These are phyloP conservation scores for Boletus tylopilopsis DNA, from an alignment of 768 basidiomycete genomes.

Conservation along the genomic window DNA sequence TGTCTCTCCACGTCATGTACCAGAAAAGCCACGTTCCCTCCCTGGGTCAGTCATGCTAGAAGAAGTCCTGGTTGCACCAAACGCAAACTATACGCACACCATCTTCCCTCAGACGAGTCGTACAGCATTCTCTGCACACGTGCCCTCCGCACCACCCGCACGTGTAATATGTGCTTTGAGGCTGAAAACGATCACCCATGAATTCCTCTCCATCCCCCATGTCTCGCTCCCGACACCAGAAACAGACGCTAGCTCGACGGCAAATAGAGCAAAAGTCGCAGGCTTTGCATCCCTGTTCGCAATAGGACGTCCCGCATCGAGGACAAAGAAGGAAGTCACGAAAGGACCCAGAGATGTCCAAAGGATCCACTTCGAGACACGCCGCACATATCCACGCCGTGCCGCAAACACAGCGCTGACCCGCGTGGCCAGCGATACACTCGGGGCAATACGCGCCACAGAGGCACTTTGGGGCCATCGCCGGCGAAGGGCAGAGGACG, in stretches of 20 bases:
- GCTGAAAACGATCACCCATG: not conserved
- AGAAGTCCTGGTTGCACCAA: no score
- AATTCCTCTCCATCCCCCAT: no score
- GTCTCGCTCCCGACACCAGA: no score
- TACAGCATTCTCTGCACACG: not conserved
- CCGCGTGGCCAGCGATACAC: not conserved
- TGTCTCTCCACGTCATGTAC: no score
- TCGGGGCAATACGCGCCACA: no score
- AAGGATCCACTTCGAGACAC: no score
- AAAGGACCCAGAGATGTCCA: not conserved
- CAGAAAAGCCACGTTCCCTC: no score
- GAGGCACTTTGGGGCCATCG: not conserved
- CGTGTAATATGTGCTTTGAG: no score
- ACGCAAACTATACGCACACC: no score
- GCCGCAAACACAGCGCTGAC: not conserved
- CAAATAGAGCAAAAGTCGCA: not conserved
- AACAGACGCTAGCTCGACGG: not conserved
- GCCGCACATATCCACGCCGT: not conserved
- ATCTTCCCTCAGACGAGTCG: no score
- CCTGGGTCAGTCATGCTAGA: no score
- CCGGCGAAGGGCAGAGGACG: no score
- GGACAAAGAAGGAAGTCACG: not conserved
- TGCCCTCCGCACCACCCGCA: not conserved
- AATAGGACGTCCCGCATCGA: not conserved
- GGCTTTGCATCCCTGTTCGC: not conserved